Base-by-base conservation (phyloP, 2,329 filamentous ascomycete species). In the Talaromyces verruculosus region DNA sequence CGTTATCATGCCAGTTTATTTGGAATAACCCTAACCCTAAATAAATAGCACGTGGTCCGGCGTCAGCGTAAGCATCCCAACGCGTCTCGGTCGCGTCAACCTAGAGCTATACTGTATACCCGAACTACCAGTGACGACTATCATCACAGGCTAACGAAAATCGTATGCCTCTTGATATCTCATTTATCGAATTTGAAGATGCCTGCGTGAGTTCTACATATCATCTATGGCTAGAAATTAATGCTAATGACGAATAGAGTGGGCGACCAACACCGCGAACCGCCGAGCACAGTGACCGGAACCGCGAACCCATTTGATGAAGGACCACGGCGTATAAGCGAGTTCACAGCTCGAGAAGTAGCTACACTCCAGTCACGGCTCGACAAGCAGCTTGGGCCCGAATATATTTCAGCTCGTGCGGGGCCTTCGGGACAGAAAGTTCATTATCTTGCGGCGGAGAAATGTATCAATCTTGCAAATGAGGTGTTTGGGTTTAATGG, bases 401-500 rank as follows among this genome's bases (percentile, higher is more conserved):
- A 99, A 80, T 99, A 96, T 77, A 91, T 99, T 66, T 98, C 94
- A 1, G 87, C 92, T 49, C 86, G 95, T 73, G 84, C 90, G 15
- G 95, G 95, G 2, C 90, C 93, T 13, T 90, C 89, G 10, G 93
- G 93, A 60, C 87, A 89, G 69, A 94, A 91, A 75, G 91, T 99
- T 19, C 92, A 96, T 76, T 99, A 99, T 79, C 84, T 99, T 61
- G 88, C 93, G n/a, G 93, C 93, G 1, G 94, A 98, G 75, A 99
- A 99, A 81, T 93, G 91, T 75, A 99, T 99, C 76, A 91, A 91
- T 66, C 89, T 97, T 62, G 93, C 93, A 63, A 97, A 97, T 73
- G 92, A 97, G 76, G 89, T 97, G 0, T 97, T 97, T 80, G 93
- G 93, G 10, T 97, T 97, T 83, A 97, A 97, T 79, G 93, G 93